Percentiles rank a stretch among this genome's conserved stretches.
Evolutionary conservation across 2,329 filamentous ascomycete species (phyloP).

Genomic region (Cladophialophora bantiana): DNA sequence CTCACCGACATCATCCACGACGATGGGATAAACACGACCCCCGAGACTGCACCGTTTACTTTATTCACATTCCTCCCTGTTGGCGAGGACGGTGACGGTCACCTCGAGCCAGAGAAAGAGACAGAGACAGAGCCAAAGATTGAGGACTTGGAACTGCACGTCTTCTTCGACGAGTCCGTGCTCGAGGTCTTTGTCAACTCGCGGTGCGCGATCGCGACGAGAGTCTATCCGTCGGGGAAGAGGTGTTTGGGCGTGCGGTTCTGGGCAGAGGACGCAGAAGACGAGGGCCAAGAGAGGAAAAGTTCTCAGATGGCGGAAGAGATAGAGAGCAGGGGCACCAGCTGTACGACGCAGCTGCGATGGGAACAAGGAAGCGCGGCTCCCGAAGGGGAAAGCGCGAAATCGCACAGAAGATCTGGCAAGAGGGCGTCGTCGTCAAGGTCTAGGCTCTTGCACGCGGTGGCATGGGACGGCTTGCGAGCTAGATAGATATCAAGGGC

Average conservation of each 20-base stretch:
- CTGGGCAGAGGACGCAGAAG: conserved; percentile 30
- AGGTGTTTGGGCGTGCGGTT: conserved; percentile 29
- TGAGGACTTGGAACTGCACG: conserved; percentile 51
- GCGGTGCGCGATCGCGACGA: conserved; percentile 52
- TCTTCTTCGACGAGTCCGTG: conserved; percentile 53
- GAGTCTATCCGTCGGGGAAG: conserved; percentile 44
- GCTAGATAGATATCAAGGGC: conserved; percentile 22
- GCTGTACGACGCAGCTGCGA: background rate
- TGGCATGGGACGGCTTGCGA: conserved; percentile 32
- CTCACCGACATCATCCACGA: conserved; percentile 24
- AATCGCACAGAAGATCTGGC: background rate
- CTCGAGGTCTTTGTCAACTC: conserved; percentile 57
- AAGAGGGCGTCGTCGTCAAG: background rate
- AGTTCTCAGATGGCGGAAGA: background rate
- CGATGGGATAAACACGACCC: conserved; percentile 45
- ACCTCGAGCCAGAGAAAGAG: background rate
- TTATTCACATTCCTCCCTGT: conserved; percentile 49
- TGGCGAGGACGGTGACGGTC: conserved; percentile 19
- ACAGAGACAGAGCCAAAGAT: background rate
- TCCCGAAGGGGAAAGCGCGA: background rate
- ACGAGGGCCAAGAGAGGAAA: background rate
- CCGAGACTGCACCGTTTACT: conserved; percentile 54
- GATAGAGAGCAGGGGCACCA: background rate
- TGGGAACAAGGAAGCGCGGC: background rate
- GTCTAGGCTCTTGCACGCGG: conserved; percentile 24